Evolutionary conservation across 805 yeast genomes (phyloP).

Genomic region (Jamesozyma spencerorum): DNA sequence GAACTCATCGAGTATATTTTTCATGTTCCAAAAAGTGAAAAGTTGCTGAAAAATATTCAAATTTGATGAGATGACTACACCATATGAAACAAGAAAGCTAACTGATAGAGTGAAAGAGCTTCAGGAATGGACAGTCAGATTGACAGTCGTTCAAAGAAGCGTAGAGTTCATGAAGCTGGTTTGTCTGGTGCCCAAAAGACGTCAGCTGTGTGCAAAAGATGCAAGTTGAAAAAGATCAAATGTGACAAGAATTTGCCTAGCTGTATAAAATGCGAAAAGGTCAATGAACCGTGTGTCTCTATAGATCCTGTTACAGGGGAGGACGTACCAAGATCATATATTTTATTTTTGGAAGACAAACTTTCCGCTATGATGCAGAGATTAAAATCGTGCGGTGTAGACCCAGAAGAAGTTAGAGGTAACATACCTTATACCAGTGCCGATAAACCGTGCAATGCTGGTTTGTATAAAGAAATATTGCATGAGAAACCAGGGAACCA

Average conservation of each 20-base stretch:
- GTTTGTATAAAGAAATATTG: background rate
- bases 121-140: no score
- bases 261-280: slow-evolving; percentile 47
- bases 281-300: slow-evolving; percentile 69
- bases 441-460: slow-evolving; percentile 20
- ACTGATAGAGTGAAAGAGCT: no score
- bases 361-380: slow-evolving; percentile 47
- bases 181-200: slow-evolving; percentile 40
- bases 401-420: slow-evolving; percentile 20
- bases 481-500: background rate
- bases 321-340: slow-evolving; percentile 73
- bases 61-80: no score
- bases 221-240: slow-evolving; percentile 58
- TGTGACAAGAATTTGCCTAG: slow-evolving; percentile 52
- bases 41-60: no score
- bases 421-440: slow-evolving; percentile 23
- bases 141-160: background rate
- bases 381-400: slow-evolving; percentile 37
- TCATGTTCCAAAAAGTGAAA: no score
- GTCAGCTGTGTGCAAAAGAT: slow-evolving; percentile 78
- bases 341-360: slow-evolving; percentile 60
- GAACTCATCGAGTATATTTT: no score
- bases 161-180: background rate
- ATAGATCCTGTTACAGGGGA: slow-evolving; percentile 84
- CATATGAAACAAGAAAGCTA: no score